A percentile compares a stretch with the other conserved stretches of the same genome.
Evolutionary conservation across 257 asterid genomes (phyloP).

Genomic region (Solanum microdontum): DNA sequence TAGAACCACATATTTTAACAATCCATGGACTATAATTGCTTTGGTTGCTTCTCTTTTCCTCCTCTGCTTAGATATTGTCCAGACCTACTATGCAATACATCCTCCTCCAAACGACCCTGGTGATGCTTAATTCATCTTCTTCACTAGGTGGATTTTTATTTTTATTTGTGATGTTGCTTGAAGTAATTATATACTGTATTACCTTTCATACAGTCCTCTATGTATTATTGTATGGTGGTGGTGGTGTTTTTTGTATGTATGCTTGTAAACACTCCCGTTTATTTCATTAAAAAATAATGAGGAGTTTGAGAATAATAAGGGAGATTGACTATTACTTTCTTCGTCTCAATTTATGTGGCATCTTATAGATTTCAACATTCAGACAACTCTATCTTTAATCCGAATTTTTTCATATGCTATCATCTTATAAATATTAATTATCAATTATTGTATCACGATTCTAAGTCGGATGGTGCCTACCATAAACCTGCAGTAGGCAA

Average conservation of each 20-base stretch:
- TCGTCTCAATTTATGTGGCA: neutral
- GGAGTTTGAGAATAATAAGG: neutral
- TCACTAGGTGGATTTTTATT: too few relatives aligned
- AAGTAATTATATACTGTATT: neutral
- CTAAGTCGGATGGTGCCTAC: too few relatives aligned
- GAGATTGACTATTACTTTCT: neutral
- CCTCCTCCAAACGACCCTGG: neutral
- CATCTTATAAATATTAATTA: neutral
- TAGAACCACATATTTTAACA: neutral
- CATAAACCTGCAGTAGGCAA: too few relatives aligned
- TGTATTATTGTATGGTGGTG: too few relatives aligned
- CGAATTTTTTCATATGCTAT: too few relatives aligned
- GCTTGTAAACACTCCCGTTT: neutral
- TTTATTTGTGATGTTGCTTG: neutral
- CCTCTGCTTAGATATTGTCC: neutral
- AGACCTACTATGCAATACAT: neutral
- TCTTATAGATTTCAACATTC: too few relatives aligned
- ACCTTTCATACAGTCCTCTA: too few relatives aligned
- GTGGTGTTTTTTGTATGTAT: neutral
- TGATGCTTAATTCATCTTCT: too few relatives aligned
- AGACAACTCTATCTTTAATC: neutral
- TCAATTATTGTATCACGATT: too few relatives aligned
- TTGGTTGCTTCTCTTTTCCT: neutral
- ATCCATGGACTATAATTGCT: conserved; percentile 1
- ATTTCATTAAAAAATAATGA: too few relatives aligned